Evolutionary conservation across 257 asterid genomes (phyloP).

Genomic region (Craterostigma plantagineum): DNA sequence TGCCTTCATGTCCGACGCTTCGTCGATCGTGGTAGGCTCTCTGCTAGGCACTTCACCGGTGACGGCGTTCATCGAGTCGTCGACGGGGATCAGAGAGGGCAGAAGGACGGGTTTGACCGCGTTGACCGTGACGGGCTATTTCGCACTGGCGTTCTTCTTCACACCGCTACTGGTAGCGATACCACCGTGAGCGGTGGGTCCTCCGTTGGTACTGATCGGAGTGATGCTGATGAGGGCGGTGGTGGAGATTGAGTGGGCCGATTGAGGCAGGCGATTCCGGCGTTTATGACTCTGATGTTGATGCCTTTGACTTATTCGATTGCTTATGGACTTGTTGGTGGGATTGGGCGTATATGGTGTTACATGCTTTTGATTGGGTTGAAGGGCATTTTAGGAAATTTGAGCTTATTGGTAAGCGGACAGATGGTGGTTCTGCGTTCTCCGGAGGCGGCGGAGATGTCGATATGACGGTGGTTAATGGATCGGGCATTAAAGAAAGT

Average conservation of each 20-base stretch:
- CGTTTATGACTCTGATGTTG: constrained; percentile 42
- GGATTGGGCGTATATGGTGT: constrained; percentile 43
- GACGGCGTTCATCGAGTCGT: constrained; percentile 50
- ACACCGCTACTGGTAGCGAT: constrained; percentile 65
- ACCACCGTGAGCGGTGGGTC: constrained; percentile 81
- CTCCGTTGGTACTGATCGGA: constrained; percentile 55
- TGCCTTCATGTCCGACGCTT: constrained; percentile 62
- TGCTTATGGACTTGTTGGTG: constrained; percentile 65
- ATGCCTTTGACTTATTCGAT: constrained; percentile 72
- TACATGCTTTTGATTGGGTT: constrained; percentile 51
- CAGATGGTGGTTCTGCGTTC: too few species aligned
- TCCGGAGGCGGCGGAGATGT: too few species aligned
- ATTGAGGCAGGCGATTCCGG: constrained; percentile 72
- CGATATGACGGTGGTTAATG: too few species aligned
- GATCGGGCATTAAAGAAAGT: too few species aligned
- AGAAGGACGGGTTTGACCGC: constrained; percentile 72
- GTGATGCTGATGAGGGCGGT: constrained; percentile 67
- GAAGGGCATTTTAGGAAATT: constrained; percentile 16
- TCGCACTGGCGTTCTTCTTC: constrained; percentile 41
- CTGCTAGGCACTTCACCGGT: constrained; percentile 66
- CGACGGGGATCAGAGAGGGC: constrained; percentile 68
- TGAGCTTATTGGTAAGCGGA: constrained; percentile 5
- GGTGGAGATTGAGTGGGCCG: constrained; percentile 60
- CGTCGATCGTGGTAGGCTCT: constrained; percentile 48
- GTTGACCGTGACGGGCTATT: constrained; percentile 43